phyloP scores from a whole-genome alignment of 164 flowering plant genomes.

The Tetracentron sinense region DNA sequence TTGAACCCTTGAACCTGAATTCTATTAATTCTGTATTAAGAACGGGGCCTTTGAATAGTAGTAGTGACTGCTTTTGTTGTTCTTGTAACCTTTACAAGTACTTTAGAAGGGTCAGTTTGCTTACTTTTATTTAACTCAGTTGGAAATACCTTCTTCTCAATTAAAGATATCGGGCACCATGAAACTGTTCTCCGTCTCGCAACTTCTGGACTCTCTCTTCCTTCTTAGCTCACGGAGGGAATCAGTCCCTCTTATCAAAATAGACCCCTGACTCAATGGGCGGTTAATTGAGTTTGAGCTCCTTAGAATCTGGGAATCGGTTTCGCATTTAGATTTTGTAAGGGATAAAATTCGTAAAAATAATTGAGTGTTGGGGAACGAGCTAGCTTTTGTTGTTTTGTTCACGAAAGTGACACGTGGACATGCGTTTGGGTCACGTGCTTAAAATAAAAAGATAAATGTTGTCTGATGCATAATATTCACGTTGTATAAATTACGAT shows the following conservation, averaged over 20 bases:
- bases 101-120: conserved; percentile 41
- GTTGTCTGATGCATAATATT: no score
- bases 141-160: conserved; percentile 31
- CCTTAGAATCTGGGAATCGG: conserved; percentile 42
- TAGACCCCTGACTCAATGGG: conserved; percentile 36
- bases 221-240: conserved; percentile 37
- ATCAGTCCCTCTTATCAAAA: conserved; percentile 33
- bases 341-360: no score
- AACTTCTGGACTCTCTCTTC: conserved; percentile 50
- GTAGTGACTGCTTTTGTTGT: conserved; percentile 32
- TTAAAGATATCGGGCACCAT: conserved; percentile 11
- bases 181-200: conserved; percentile 48
- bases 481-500: no score
- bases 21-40: conserved; percentile 34
- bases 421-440: no score
- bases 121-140: conserved; percentile 35
- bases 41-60: conserved; percentile 30
- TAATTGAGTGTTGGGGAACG: no score
- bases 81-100: conserved; percentile 41
- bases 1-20: conserved; percentile 46
- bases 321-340: conserved; percentile 27
- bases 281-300: conserved; percentile 47
- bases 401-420: no score
- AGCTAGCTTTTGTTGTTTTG: no score
- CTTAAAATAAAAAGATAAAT: no score